Evolutionary conservation across 2,329 filamentous ascomycete genomes (phyloP), one percentile per base, ranked within the genome.

Genomic region (Coniochaeta prunicola): DNA sequence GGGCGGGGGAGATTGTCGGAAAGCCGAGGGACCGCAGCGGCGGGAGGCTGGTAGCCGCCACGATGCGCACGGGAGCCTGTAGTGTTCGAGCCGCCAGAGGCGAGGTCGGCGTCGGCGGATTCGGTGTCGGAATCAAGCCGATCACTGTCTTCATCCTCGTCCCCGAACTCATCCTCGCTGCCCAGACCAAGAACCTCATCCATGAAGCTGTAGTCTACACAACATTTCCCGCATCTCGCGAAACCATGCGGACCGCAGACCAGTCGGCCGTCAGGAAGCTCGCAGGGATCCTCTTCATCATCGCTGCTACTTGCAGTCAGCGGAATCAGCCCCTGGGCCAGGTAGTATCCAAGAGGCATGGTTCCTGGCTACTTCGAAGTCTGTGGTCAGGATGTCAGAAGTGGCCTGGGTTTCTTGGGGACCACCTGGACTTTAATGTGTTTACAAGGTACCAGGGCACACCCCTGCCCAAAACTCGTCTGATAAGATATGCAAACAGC

Each of bases 131-230:
- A 59, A 19, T 65, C 61, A 30, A 57, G 57, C 2, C 61, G 38
- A 13, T 60, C 58, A 19, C 33, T 8, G 12, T 68, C 31, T 8
- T 64, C 62, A 17, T 64, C 59, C 6, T 64, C 62, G n/a, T 67
- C 64, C 36, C 61, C 58, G 8, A 63, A 38, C 13, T 62, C 58
- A 7, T 28, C 24, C 24, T 53, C 24, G 31, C n/a, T 33, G 17
- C 33, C 33, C 4, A 36, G 33, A 36, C 33, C 12, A n/a, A n/a
- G n/a, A n/a, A n/a, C n/a, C 10, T 70, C 66, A 13, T 71, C 62
- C 66, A 70, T 67, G 60, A 71, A 72, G 64, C 66, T 72, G 63
- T 71, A 76, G 60, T 75, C 72, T 3, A 66, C 65, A 31, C 65
- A 68, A 59, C 73, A 76, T 30, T 50, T 65, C 10, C 62, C 61